These are phyloP conservation scores for Thamnidium elegans DNA, from an alignment of 192 early-diverging fungal genomes.

Conservation along the genomic window DNA sequence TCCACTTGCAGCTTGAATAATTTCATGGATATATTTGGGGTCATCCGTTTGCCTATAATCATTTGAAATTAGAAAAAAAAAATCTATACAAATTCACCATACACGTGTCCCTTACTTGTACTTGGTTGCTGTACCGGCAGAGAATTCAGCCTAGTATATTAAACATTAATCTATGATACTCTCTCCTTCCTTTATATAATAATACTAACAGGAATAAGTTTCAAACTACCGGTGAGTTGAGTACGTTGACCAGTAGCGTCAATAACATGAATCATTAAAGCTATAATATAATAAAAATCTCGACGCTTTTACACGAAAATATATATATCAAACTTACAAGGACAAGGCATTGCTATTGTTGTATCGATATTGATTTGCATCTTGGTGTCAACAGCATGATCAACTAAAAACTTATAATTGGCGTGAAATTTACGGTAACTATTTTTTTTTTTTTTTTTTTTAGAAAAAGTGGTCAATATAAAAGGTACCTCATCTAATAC, in stretches of 20 bases:
- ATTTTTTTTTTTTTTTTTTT: not conserved
- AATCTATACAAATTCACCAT: not conserved
- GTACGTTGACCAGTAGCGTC: constrained; percentile 63
- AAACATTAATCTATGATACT: not conserved
- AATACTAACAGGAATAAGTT: constrained; percentile 46
- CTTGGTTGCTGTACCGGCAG: constrained; percentile 22
- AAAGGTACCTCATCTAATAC: not conserved
- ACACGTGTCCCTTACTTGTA: constrained; percentile 12
- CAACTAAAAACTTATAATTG: constrained; percentile 79
- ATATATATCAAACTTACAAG: constrained; percentile 30
- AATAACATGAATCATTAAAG: constrained; percentile 54
- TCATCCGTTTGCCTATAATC: constrained; percentile 10
- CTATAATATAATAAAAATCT: not conserved
- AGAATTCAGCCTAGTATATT: constrained; percentile 25
- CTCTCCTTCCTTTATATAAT: not conserved
- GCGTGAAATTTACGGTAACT: constrained; percentile 50
- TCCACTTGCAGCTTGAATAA: constrained; percentile 33
- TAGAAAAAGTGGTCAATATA: not conserved
- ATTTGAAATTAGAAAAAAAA: constrained; percentile 1
- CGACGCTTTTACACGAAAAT: not conserved
- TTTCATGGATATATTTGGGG: constrained; percentile 36
- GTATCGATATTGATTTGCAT: constrained; percentile 87
- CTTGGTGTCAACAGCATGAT: constrained; percentile 54
- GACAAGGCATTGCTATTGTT: constrained; percentile 85
- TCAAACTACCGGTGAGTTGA: constrained; percentile 51